Evolutionary conservation across 2,329 filamentous ascomycete species (phyloP).

Genomic region (Verticillium zaregamsianum): DNA sequence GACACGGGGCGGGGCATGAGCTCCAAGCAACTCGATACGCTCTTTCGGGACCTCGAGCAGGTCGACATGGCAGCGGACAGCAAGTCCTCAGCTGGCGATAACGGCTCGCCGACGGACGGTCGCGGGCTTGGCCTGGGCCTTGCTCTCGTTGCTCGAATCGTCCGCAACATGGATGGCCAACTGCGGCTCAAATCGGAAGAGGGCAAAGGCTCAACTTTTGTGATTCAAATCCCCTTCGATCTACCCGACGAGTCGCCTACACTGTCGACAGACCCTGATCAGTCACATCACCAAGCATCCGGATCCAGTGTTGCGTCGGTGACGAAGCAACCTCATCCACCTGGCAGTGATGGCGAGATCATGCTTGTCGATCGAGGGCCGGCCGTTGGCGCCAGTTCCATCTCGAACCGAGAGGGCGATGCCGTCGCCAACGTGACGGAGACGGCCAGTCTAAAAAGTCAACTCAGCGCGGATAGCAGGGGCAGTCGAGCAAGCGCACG

Average conservation of each 20-base stretch:
- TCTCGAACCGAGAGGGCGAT: background rate
- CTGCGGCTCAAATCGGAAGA: constrained; percentile 78
- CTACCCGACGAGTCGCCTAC: constrained; percentile 41
- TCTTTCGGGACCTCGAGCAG: constrained; percentile 57
- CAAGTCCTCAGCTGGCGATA: constrained; percentile 18
- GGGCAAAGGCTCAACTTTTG: constrained; percentile 77
- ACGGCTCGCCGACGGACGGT: constrained; percentile 17
- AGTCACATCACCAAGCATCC: constrained; percentile 10
- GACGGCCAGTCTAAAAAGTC: constrained; percentile 26
- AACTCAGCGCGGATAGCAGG: constrained; percentile 29
- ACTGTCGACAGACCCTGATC: constrained; percentile 13
- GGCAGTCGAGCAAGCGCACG: constrained; percentile 35
- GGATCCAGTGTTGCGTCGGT: constrained; percentile 24
- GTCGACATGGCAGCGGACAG: constrained; percentile 36
- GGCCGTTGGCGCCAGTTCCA: background rate
- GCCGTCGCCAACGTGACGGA: constrained; percentile 7
- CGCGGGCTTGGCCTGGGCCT: constrained; percentile 72
- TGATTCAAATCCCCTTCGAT: constrained; percentile 73
- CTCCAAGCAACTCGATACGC: constrained; percentile 51
- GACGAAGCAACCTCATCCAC: constrained; percentile 21
- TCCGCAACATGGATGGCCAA: constrained; percentile 89
- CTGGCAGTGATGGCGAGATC: constrained; percentile 46
- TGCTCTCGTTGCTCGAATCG: constrained; percentile 80
- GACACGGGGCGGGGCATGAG: constrained; percentile 75
- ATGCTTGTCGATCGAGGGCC: constrained; percentile 53